Evolutionary conservation across 495 filamentous ascomycete species (phyloP).

Genomic region (Neurospora sp.): DNA sequence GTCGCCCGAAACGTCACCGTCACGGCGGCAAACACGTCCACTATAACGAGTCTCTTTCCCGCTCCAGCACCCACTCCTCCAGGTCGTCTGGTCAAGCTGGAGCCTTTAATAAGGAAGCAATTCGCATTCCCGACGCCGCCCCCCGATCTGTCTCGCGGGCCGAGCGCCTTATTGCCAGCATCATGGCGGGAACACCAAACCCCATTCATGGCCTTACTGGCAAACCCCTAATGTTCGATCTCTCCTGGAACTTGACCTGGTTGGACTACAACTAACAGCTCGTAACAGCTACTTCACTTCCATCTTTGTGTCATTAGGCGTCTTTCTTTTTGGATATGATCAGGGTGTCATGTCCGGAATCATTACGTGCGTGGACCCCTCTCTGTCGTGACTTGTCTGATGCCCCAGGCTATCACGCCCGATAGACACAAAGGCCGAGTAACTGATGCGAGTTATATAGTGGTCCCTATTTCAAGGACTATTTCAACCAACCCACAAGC

Average conservation of each 20-base stretch:
- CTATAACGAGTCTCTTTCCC: constrained; percentile 25
- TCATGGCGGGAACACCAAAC: constrained; percentile 73
- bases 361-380: constrained; percentile 66
- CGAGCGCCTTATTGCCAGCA: constrained; percentile 60
- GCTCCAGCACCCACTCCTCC: constrained; percentile 6
- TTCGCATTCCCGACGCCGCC: constrained; percentile 63
- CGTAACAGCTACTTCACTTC: constrained; percentile 81
- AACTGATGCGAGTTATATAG: constrained; percentile 35
- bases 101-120: constrained; percentile 66
- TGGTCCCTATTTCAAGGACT: constrained; percentile 75
- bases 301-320: constrained; percentile 94
- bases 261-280: neutral
- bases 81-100: constrained; percentile 20
- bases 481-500: constrained; percentile 78
- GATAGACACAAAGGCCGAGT: constrained; percentile 4
- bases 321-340: constrained; percentile 97
- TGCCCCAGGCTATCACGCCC: neutral
- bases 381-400: neutral
- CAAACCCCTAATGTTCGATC: constrained; percentile 78
- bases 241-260: neutral
- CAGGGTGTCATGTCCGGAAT: constrained; percentile 99
- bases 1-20: constrained; percentile 23
- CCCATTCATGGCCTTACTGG: constrained; percentile 87
- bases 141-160: constrained; percentile 50
- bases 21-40: constrained; percentile 33